Base-by-base conservation (phyloP, 805 yeast species). In the Tetrapisispora nanseiensis region DNA sequence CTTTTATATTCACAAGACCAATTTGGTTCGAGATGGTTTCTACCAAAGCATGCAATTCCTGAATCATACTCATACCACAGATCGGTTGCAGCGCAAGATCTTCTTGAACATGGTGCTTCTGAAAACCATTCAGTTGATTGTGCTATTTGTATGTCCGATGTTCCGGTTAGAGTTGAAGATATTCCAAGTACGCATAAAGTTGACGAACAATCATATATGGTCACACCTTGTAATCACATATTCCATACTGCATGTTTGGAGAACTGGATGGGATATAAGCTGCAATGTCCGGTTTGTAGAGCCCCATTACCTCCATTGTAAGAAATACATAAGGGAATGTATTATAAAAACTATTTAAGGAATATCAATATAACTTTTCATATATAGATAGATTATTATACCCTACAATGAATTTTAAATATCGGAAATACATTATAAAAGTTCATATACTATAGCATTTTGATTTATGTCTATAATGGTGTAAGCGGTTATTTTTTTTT, bases 211-310 rank as follows among this genome's bases (percentile, higher is more conserved):
- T 62, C 67, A 11, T 82, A 80, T 54, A 82, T 84, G 92, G 76
- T 86, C 3, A 86, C 97, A 0, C 97, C 97, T 2, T 89, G 97
- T 61, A 71, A 78, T 33, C 97, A 89, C 59, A 77, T 86, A 9
- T 90, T 87, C 73, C 97, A 89, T 57, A 74, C 86, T 2, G 79
- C 75, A n/a, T 89, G 97, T 64, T 66, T 90, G 48, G 94, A 85
- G 56, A 77, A 74, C 47, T 90, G 97, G 97, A 86, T 90, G 96
- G 76, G 80, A 59, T 83, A 86, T 58, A 85, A 87, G 54, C 63
- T 90, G 39, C 95, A 87, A 55, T 90, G 97, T 63, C 97, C 97
- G 1, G 89, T 87, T 6, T 90, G 97, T 63, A 73, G 97, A 54
- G 76, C 77, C 43, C 74, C 86, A 19, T 65, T 90, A 32, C 97